These are phyloP conservation scores for Xylaria scruposa DNA, from an alignment of 495 filamentous ascomycete genomes.

Conservation along the genomic window DNA sequence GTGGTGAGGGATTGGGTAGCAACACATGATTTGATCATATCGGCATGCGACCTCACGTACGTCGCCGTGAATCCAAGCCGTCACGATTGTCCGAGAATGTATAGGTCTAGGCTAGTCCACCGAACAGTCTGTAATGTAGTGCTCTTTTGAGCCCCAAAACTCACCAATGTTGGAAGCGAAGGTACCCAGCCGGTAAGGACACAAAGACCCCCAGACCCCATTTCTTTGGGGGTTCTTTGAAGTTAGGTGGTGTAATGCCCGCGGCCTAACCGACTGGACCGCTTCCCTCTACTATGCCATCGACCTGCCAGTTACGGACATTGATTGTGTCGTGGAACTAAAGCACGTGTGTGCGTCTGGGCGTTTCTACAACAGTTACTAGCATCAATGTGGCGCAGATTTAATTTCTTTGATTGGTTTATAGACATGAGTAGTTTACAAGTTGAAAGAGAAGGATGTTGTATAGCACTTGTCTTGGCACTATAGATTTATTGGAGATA, in stretches of 20 bases:
- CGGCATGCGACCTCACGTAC: background rate
- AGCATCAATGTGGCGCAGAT: background rate
- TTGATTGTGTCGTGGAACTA: background rate
- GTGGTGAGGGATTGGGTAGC: conserved; percentile 10
- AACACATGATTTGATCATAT: background rate
- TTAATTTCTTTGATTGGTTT: background rate
- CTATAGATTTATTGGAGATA: background rate
- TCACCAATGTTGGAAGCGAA: background rate
- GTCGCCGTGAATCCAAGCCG: background rate
- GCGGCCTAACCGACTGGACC: background rate
- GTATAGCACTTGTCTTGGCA: background rate
- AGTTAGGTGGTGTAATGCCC: background rate
- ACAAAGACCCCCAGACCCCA: background rate
- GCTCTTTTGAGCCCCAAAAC: background rate
- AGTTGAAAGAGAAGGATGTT: background rate
- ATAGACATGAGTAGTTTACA: background rate
- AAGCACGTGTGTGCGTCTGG: background rate
- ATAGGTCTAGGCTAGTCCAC: background rate
- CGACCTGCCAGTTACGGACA: background rate
- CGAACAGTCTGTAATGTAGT: background rate
- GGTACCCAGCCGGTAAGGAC: background rate
- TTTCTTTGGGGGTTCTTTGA: background rate
- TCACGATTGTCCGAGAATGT: background rate
- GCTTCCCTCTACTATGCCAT: background rate
- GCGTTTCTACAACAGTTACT: background rate